phyloP scores from a whole-genome alignment of 139 green algal genomes.

The Coelastrella sp. region DNA sequence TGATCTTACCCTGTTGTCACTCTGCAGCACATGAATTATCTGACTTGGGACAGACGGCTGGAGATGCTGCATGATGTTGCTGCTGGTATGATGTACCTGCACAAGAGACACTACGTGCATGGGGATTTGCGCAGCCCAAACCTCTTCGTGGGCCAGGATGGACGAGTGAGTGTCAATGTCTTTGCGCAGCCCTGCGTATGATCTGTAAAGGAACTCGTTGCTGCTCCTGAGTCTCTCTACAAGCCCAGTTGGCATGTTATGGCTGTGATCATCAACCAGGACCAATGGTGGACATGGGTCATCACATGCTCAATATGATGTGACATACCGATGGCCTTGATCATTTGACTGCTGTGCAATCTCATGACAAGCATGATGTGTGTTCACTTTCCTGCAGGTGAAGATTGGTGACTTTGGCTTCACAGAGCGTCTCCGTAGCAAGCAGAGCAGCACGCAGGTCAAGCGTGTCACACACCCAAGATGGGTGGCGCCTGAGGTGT shows the following conservation, averaged over 20 bases:
- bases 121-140: conserved; percentile 69
- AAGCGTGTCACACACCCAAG: conserved; percentile 46
- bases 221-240: no score
- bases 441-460: conserved; percentile 25
- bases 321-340: no score
- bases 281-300: no score
- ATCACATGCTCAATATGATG: no score
- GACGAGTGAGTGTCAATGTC: not conserved
- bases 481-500: conserved; percentile 55
- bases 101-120: conserved; percentile 78
- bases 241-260: no score
- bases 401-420: conserved; percentile 51
- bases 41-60: conserved; percentile 44
- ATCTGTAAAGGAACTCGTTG: no score
- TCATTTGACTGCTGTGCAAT: no score
- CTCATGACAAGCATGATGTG: not conserved
- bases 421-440: not conserved
- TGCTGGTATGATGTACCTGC: conserved; percentile 82
- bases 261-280: no score
- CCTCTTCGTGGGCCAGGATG: conserved; percentile 48
- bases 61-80: conserved; percentile 61
- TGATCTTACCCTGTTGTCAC: not conserved
- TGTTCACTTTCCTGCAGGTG: not conserved
- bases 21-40: conserved; percentile 40
- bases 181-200: not conserved